These are phyloP conservation scores for Thymus quinquecostatus DNA, from an alignment of 257 asterid genomes.

Conservation along the genomic window DNA sequence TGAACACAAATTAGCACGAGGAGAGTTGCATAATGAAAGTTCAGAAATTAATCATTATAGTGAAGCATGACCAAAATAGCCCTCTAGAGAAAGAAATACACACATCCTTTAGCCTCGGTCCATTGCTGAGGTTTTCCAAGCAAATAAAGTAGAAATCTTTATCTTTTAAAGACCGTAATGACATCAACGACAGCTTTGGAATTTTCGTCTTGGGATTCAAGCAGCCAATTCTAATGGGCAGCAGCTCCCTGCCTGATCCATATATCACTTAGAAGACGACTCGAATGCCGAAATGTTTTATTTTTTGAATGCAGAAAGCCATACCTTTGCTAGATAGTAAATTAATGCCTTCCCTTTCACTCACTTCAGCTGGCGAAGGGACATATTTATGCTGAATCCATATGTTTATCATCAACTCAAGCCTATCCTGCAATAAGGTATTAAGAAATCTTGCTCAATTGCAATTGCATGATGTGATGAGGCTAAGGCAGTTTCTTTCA, in stretches of 20 bases:
- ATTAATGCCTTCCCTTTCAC: constrained; percentile 69
- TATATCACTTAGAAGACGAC: constrained; percentile 35
- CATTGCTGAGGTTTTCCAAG: constrained; percentile 55
- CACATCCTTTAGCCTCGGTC: constrained; percentile 52
- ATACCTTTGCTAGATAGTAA: constrained; percentile 66
- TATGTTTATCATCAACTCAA: constrained; percentile 64
- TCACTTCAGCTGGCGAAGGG: constrained; percentile 95
- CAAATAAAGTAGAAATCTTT: constrained; percentile 70
- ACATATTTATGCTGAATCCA: constrained; percentile 65
- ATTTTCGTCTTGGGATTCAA: constrained; percentile 57
- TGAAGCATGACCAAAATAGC: not conserved
- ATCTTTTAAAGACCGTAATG: constrained; percentile 52
- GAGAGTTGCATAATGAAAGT: constrained; percentile 16
- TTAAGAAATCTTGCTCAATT: constrained; percentile 6
- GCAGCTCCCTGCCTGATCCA: constrained; percentile 60
- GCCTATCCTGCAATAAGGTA: constrained; percentile 75
- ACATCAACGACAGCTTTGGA: constrained; percentile 57
- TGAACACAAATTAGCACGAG: constrained; percentile 16
- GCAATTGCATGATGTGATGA: not conserved
- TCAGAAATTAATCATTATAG: not conserved
- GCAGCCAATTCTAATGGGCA: constrained; percentile 82
- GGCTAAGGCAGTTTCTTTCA: not conserved
- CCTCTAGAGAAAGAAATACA: constrained; percentile 14
- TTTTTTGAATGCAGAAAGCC: constrained; percentile 24
- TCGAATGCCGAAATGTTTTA: constrained; percentile 8